These are phyloP conservation scores for Pseudogymnoascus sp. DNA, from an alignment of 2,329 filamentous ascomycete genomes.

Conservation along the genomic window DNA sequence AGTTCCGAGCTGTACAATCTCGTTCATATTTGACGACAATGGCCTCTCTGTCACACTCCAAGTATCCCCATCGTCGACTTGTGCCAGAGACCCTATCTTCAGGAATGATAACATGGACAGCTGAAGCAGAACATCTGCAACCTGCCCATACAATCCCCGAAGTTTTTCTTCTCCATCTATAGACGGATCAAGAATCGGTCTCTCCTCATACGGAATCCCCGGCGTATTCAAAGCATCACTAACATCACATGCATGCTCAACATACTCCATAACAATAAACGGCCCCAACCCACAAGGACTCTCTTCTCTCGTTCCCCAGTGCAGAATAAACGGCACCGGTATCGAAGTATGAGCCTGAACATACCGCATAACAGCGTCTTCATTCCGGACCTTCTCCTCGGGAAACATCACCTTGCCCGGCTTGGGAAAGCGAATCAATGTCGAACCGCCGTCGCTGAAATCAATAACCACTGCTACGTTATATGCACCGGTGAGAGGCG, in stretches of 20 bases:
- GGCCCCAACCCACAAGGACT: constrained; percentile 24
- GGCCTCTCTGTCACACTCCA: constrained; percentile 31
- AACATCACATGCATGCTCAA: constrained; percentile 22
- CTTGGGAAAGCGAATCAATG: constrained; percentile 15
- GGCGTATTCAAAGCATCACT: constrained; percentile 21
- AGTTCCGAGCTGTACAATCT: constrained; percentile 27
- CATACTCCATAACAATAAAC: constrained; percentile 33
- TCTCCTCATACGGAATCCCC: constrained; percentile 19
- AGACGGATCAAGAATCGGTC: constrained; percentile 30
- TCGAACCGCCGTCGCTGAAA: not conserved
- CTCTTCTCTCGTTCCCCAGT: constrained; percentile 17
- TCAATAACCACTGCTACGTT: not conserved
- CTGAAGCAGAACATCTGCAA: constrained; percentile 37
- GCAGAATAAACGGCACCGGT: constrained; percentile 19
- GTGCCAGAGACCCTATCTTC: constrained; percentile 34
- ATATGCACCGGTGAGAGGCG: not conserved
- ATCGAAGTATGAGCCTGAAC: constrained; percentile 16
- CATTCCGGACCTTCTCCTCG: constrained; percentile 16
- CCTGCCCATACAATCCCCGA: constrained; percentile 32
- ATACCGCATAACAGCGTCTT: constrained; percentile 16
- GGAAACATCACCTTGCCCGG: constrained; percentile 15
- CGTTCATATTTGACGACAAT: constrained; percentile 38
- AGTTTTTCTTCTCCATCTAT: constrained; percentile 30
- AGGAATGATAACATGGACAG: constrained; percentile 31
- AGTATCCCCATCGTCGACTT: constrained; percentile 18